Conservation (phyloP, 2,329 filamentous ascomycete genomes). For the Daldinia sp. region DNA sequence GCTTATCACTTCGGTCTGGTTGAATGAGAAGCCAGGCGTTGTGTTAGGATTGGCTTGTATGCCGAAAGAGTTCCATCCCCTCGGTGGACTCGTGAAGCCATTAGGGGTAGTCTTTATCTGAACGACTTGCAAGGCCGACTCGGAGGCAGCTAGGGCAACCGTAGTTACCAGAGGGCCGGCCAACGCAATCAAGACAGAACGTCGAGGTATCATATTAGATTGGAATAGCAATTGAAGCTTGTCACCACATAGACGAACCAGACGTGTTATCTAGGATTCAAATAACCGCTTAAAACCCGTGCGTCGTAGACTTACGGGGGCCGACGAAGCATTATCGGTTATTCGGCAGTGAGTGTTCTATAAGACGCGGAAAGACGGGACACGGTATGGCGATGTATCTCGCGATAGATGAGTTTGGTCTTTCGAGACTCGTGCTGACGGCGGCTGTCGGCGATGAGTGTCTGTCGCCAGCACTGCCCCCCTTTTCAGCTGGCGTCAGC, state of each 20-base stretch:
- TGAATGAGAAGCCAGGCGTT: conserved; percentile 30
- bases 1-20: conserved; percentile 32
- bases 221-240: neutral
- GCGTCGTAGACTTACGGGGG: neutral
- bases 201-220: neutral
- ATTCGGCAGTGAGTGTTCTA: neutral
- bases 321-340: neutral
- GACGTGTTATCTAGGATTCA: neutral
- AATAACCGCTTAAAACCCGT: neutral
- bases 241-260: no score
- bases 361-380: neutral
- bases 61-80: conserved; percentile 42
- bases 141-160: neutral
- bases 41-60: conserved; percentile 35
- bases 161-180: neutral
- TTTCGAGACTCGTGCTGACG: neutral
- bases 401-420: neutral
- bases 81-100: conserved; percentile 32
- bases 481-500: conserved; percentile 9
- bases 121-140: conserved; percentile 15
- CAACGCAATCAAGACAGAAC: neutral
- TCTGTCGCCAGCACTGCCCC: neutral
- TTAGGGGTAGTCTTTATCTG: conserved; percentile 34
- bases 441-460: neutral
- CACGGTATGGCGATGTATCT: neutral